Evolutionary conservation across 495 filamentous ascomycete genomes (phyloP), one percentile per base, ranked within the genome.

Genomic region (Penicillium tannophilum): DNA sequence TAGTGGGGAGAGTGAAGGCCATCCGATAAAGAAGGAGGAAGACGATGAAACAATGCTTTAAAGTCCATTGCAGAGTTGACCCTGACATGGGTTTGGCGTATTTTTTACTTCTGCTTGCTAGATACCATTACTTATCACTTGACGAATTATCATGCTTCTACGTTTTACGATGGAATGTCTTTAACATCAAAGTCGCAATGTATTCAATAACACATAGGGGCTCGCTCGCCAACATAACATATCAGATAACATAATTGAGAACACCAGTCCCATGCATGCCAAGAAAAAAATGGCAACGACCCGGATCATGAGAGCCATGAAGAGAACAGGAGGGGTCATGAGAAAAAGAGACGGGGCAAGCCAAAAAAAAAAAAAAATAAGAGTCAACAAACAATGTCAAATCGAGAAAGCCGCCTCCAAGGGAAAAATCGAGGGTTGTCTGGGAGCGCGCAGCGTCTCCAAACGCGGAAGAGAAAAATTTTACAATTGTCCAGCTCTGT

Each of bases 201-300:
- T 62, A 69, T 69, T 58, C 63, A 55, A 54, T 64, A 66, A 61
- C 62, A 73, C 69, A 72, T 71, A 69, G 62, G 64, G 61, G 28
- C 41, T 62, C 66, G 63, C 64, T 75, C 70, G 71, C 75, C 73
- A 71, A 65, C 69, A 58, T 44, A 62, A 52, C 60, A 68, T 61
- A 68, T 61, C 63, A 65, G 19, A 55, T 64, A 67, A 70, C 67
- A 68, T 60, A 60, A 70, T 57, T 51, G 63, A 67, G 53, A 77
- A 79, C 77, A 74, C 77, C 76, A 65, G 66, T 70, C 66, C 73
- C 72, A 79, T 79, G 75, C 77, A 78, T 76, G 73, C 68, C 64
- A 62, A 64, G 36, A 1, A 63, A 63, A 69, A 59, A 65, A 55
- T 55, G 70, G 65, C 68, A 67, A 63, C 61, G 69, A 66, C 72